These are phyloP conservation scores for Ogataea salicorniae DNA, from an alignment of 805 yeast genomes.

Conservation along the genomic window DNA sequence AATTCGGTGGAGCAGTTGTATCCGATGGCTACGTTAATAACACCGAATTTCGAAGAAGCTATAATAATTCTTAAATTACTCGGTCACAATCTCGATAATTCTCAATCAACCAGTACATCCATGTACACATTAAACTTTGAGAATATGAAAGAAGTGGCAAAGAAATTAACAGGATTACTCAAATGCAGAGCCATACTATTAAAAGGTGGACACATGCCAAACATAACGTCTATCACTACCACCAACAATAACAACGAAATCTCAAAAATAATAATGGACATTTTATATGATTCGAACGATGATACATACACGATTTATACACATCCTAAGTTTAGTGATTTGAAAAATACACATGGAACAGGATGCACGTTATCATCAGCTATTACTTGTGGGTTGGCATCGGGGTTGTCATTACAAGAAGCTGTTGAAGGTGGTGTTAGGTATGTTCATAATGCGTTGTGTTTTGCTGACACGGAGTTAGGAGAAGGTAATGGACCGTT, in stretches of 20 bases:
- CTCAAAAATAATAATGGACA: constrained; percentile 39
- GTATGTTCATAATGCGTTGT: constrained; percentile 62
- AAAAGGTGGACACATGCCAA: constrained; percentile 76
- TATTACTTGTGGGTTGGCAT: constrained; percentile 67
- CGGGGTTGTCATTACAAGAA: constrained; percentile 37
- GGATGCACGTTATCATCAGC: constrained; percentile 83
- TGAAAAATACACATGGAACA: constrained; percentile 74
- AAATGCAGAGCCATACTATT: constrained; percentile 41
- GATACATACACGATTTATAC: constrained; percentile 38
- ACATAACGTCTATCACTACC: constrained; percentile 37
- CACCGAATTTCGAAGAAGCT: constrained; percentile 78
- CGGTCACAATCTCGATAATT: constrained; percentile 15
- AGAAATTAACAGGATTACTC: constrained; percentile 28
- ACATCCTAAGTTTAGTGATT: constrained; percentile 36
- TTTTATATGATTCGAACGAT: constrained; percentile 42
- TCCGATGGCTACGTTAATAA: constrained; percentile 52
- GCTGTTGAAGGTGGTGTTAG: constrained; percentile 55
- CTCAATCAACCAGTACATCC: constrained; percentile 20
- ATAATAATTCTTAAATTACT: constrained; percentile 11
- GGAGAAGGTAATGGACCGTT: constrained; percentile 68
- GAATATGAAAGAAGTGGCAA: constrained; percentile 5
- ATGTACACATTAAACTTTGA: constrained; percentile 28
- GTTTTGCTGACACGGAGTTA: constrained; percentile 34
- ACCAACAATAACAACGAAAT: constrained; percentile 19
- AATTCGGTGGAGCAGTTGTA: constrained; percentile 37